Conservation (phyloP, 2,329 filamentous ascomycete genomes). For the Microdochium bolleyi region DNA sequence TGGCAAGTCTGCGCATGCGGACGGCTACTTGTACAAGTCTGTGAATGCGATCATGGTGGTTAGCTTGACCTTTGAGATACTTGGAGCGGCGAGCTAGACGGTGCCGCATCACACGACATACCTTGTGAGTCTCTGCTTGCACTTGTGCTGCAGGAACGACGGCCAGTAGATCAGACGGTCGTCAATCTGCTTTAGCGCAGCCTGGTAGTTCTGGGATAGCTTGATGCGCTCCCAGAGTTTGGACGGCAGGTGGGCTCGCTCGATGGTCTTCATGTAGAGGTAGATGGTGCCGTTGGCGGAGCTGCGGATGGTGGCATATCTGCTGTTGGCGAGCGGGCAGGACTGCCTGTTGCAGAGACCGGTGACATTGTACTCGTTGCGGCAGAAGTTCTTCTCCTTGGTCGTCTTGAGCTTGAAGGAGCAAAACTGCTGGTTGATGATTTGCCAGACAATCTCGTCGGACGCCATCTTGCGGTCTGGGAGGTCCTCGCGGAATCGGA, state of each 20-base stretch:
- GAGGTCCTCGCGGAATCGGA: neutral
- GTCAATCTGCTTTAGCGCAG: slow-evolving; percentile 83
- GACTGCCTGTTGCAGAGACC: slow-evolving; percentile 39
- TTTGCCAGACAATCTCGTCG: slow-evolving; percentile 96
- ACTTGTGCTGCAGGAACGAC: slow-evolving; percentile 88
- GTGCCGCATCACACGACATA: slow-evolving; percentile 3
- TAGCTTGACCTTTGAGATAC: neutral
- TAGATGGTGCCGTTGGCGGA: slow-evolving; percentile 77
- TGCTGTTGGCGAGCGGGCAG: slow-evolving; percentile 82
- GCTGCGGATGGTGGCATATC: slow-evolving; percentile 86
- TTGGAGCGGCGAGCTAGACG: slow-evolving; percentile 5
- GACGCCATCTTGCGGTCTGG: slow-evolving; percentile 58
- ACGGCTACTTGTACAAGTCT: slow-evolving; percentile 81
- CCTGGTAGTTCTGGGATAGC: slow-evolving; percentile 81
- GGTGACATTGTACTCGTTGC: slow-evolving; percentile 82
- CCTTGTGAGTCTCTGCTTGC: slow-evolving; percentile 90
- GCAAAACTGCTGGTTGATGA: slow-evolving; percentile 91
- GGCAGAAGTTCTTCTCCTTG: slow-evolving; percentile 87
- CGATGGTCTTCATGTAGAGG: slow-evolving; percentile 93
- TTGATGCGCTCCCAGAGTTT: slow-evolving; percentile 95
- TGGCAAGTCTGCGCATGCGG: slow-evolving; percentile 68
- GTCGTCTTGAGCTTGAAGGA: slow-evolving; percentile 90
- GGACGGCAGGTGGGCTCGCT: slow-evolving; percentile 78
- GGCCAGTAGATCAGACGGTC: slow-evolving; percentile 86
- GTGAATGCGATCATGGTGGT: neutral